Percentiles rank a stretch among this genome's conserved stretches.
Conservation (phyloP, 148 eudicot species). For the Camellia japonica region DNA sequence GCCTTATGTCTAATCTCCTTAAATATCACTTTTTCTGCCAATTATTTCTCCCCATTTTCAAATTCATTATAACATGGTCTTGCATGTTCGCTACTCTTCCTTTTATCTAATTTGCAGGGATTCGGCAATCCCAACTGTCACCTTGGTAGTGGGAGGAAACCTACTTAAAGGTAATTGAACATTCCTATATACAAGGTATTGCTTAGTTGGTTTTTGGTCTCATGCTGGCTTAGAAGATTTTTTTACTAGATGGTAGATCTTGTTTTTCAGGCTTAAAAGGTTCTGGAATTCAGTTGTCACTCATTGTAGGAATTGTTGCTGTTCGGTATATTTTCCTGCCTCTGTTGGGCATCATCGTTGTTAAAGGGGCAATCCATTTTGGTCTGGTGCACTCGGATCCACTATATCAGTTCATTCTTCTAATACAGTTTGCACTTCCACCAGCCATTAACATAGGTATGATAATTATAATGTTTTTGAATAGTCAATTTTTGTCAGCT, state of each 20-base stretch:
- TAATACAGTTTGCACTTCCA: constrained; percentile 67
- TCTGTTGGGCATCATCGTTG: constrained; percentile 43
- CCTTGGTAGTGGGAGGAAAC: constrained; percentile 74
- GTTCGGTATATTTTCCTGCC: constrained; percentile 56
- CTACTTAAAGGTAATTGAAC: constrained; percentile 57
- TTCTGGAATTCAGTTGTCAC: constrained; percentile 34
- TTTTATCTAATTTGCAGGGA: constrained; percentile 40
- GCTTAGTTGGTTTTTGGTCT: neutral
- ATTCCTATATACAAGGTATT: neutral
- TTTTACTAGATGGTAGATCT: neutral
- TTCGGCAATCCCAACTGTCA: constrained; percentile 68
- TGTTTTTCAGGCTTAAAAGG: constrained; percentile 45
- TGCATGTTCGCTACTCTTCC: neutral
- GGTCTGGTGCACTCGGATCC: constrained; percentile 48
- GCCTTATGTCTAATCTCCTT: too few species aligned
- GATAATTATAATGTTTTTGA: neutral
- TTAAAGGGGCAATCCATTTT: constrained; percentile 40
- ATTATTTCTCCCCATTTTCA: neutral
- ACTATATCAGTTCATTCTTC: constrained; percentile 56
- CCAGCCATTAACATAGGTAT: constrained; percentile 81
- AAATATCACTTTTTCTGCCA: neutral
- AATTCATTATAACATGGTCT: neutral
- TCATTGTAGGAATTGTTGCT: constrained; percentile 42
- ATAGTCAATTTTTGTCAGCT: neutral
- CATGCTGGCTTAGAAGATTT: neutral